Conservation (phyloP, 2,329 filamentous ascomycete genomes). For the Ophiostoma novo-ulmi region DNA sequence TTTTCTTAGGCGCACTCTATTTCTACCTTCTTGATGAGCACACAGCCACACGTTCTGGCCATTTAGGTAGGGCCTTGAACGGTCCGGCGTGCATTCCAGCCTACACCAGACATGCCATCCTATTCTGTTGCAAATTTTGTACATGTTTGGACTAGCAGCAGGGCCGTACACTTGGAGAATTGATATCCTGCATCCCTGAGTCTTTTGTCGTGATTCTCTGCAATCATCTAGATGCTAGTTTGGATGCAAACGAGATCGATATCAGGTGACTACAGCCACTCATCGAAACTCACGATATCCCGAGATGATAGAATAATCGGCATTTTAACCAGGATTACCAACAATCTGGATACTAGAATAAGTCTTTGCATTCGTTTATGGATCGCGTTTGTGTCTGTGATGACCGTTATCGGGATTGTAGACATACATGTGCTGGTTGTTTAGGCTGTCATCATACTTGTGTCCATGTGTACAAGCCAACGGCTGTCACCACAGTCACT, state of each 20-base stretch:
- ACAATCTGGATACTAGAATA: background rate
- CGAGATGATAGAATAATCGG: background rate
- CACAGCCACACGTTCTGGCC: background rate
- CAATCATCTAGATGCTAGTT: background rate
- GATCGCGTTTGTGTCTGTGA: background rate
- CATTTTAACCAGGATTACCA: background rate
- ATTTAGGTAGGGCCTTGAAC: background rate
- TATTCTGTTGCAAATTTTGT: background rate
- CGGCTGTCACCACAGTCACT: background rate
- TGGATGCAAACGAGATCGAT: background rate
- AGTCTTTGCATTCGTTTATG: background rate
- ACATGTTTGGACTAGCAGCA: background rate
- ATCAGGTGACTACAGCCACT: background rate
- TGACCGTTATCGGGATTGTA: background rate
- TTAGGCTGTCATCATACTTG: background rate
- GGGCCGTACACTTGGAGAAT: background rate
- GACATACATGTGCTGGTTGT: background rate
- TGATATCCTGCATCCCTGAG: background rate
- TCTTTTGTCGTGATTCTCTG: background rate
- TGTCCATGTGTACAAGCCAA: background rate
- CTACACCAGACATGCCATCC: background rate
- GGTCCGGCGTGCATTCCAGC: background rate
- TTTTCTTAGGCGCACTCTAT: background rate
- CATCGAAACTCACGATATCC: background rate
- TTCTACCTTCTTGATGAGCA: background rate